Conservation (phyloP, 371 early-diverging fungal species). For the Actinomortierella ambigua region DNA sequence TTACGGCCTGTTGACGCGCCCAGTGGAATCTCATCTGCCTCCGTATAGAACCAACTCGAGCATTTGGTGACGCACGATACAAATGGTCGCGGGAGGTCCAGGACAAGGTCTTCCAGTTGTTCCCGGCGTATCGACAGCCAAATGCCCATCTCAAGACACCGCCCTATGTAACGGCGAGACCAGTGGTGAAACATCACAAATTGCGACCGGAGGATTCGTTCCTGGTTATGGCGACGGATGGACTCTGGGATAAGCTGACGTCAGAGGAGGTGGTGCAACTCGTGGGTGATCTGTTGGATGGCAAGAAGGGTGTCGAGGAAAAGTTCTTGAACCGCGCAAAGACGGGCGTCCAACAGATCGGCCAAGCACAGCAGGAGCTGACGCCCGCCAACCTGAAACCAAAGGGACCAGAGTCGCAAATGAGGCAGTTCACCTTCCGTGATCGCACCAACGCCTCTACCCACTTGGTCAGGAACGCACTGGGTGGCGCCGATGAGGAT, state of each 20-base stretch:
- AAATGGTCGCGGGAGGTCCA: constrained; percentile 77
- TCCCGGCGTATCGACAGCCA: constrained; percentile 65
- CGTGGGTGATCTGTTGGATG: constrained; percentile 58
- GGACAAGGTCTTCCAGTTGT: constrained; percentile 65
- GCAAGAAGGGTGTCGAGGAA: constrained; percentile 27
- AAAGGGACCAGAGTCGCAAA: constrained; percentile 34
- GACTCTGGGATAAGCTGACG: constrained; percentile 88
- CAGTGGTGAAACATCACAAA: constrained; percentile 77
- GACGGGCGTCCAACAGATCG: constrained; percentile 12
- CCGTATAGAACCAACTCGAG: constrained; percentile 57
- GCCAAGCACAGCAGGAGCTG: constrained; percentile 17
- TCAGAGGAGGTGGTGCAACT: constrained; percentile 73
- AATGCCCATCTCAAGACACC: constrained; percentile 80
- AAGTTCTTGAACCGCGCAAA: constrained; percentile 21
- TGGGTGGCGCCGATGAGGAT: constrained; percentile 61
- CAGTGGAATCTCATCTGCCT: too few relatives aligned
- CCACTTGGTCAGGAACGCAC: constrained; percentile 81
- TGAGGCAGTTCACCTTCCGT: constrained; percentile 42
- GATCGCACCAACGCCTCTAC: constrained; percentile 85
- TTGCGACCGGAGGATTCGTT: constrained; percentile 71
- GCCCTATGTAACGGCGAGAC: constrained; percentile 93
- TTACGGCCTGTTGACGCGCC: too few relatives aligned
- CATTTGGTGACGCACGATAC: constrained; percentile 73
- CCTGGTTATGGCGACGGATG: constrained; percentile 92
- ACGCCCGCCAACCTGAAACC: constrained; percentile 34